Evolutionary conservation across 306 rosid species (phyloP), one percentile per base, ranked within the genome.

Genomic region (Quercus dentata): DNA sequence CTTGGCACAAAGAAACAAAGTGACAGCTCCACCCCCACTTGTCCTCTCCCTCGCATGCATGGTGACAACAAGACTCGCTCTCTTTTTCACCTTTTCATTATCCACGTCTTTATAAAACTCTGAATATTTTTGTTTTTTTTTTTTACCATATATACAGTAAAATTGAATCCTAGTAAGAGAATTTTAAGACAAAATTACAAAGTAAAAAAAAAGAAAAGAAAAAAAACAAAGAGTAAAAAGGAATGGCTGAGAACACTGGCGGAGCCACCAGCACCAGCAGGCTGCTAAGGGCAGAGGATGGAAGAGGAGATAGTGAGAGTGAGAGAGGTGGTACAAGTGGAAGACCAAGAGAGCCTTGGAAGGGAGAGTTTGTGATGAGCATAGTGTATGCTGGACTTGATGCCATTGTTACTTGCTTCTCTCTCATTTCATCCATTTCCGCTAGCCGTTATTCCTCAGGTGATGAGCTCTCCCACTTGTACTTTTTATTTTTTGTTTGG

Each of bases 311-410:
- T 38, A 5, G 33, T 2, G 75, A 58, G 33, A 57, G 69, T 2
- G 75, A 58, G 33, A 57, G 73, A 46, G n/a, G 41, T 3, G 67
- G 79, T 23, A 17, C 54, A 49, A 28, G 30, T 21, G 80, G 76
- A 44, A 87, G 94, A n/a, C 92, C 97, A 74, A 88, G 76, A 74
- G 84, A 88, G 77, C 89, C 91, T 13, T 86, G 90, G 92, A 87
- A 74, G 46, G 89, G 85, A 72, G 82, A 84, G 75, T 75, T 81
- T 77, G 90, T 63, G 3, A 84, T 85, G 78, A 86, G 90, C 79
- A 76, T 86, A 61, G 81, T 87, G 58, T 87, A 84, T 62, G 89
- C 73, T 13, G 92, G 97, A 0, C 90, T 87, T 64, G 92, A 90
- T 79, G 91, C 91, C 61, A 86, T 90, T 63, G 80, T 88, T 76